Evolutionary conservation across 1,284 basidiomycete species (phyloP).

Genomic region (Boletus smithii): DNA sequence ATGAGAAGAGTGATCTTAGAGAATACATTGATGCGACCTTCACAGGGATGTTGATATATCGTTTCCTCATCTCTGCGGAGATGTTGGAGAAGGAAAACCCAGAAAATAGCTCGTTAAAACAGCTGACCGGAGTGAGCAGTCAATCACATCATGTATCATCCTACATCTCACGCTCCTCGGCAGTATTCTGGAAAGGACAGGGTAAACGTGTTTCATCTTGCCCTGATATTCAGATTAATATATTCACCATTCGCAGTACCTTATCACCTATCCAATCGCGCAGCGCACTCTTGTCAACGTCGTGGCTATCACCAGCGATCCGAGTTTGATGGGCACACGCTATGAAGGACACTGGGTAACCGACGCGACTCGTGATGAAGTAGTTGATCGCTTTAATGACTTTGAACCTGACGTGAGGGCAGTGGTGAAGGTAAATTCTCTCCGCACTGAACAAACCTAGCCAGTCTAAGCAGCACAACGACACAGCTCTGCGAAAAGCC

Average conservation of each 20-base stretch:
- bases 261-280: constrained; percentile 44
- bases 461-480: neutral
- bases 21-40: constrained; percentile 22
- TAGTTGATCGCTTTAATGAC: constrained; percentile 30
- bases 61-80: constrained; percentile 20
- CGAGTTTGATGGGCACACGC: constrained; percentile 33
- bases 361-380: constrained; percentile 29
- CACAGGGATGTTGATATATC: constrained; percentile 20
- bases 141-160: neutral
- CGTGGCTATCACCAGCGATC: constrained; percentile 37
- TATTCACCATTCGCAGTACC: constrained; percentile 31
- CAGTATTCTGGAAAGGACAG: constrained; percentile 17
- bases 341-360: constrained; percentile 38
- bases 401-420: constrained; percentile 46
- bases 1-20: constrained; percentile 1
- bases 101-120: constrained; percentile 3
- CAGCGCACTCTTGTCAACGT: constrained; percentile 43
- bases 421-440: constrained; percentile 37
- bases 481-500: constrained; percentile 21
- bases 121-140: constrained; percentile 12
- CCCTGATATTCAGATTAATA: neutral
- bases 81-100: constrained; percentile 7
- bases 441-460: no score
- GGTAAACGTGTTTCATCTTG: constrained; percentile 1
- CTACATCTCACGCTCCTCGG: neutral